phyloP scores from a whole-genome alignment of 2,329 filamentous ascomycete genomes.

The Diaporthe eres region DNA sequence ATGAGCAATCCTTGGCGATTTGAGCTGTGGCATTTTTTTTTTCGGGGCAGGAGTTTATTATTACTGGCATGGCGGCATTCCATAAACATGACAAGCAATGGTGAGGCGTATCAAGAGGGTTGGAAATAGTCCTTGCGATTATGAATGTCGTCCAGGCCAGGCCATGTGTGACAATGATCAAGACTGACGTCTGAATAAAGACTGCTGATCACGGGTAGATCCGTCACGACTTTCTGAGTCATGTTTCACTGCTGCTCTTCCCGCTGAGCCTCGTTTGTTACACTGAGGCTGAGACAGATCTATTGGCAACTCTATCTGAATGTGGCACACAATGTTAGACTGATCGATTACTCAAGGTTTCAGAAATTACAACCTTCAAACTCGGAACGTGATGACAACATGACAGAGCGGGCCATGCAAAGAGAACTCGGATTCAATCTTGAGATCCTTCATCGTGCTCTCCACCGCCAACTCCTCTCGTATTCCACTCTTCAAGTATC shows the following conservation, averaged over 20 bases:
- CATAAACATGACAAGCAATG: too few relatives aligned
- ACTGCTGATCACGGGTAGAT: neutral
- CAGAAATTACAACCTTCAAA: neutral
- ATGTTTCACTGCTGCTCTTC: neutral
- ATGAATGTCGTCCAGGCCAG: neutral
- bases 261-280: constrained; percentile 10
- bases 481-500: neutral
- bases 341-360: neutral
- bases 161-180: neutral
- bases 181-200: constrained; percentile 1
- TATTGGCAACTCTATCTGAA: neutral
- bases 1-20: neutral
- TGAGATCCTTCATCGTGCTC: too few relatives aligned
- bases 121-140: neutral
- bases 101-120: neutral
- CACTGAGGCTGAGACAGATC: neutral
- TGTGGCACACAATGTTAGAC: neutral
- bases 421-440: neutral
- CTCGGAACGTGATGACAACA: neutral
- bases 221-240: neutral
- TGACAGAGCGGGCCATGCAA: neutral
- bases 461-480: neutral
- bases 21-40: too few relatives aligned
- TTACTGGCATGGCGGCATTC: neutral
- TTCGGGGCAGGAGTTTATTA: neutral